Conservation (phyloP, 2,329 filamentous ascomycete species). For the Colletotrichum somersetense region DNA sequence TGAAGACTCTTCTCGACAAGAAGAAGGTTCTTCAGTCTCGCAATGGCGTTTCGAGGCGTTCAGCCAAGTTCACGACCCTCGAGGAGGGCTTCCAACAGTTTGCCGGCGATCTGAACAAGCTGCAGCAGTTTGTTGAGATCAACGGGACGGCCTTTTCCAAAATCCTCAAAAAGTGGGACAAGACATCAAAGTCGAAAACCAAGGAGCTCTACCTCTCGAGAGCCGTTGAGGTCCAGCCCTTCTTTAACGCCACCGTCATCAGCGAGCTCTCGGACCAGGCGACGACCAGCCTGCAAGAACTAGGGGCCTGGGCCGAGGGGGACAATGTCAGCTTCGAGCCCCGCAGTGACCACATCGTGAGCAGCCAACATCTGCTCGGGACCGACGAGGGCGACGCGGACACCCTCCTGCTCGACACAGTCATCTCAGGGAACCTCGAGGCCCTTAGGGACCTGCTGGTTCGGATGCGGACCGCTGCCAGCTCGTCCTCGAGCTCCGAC, state of each 20-base stretch:
- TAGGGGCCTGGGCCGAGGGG: slow-evolving; percentile 96
- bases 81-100: slow-evolving; percentile 99
- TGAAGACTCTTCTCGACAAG: slow-evolving; percentile 94
- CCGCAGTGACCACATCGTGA: slow-evolving; percentile 72
- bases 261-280: slow-evolving; percentile 97
- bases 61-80: slow-evolving; percentile 92
- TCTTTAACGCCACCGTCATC: slow-evolving; percentile 97
- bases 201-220: slow-evolving; percentile 97
- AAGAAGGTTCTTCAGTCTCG: slow-evolving; percentile 91
- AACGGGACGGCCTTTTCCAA: slow-evolving; percentile 99
- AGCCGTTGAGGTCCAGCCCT: slow-evolving; percentile 96
- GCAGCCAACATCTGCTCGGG: slow-evolving; percentile 73
- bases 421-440: slow-evolving; percentile 83
- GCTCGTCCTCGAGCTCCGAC: slow-evolving; percentile 66
- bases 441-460: slow-evolving; percentile 84
- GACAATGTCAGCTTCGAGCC: slow-evolving; percentile 88
- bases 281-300: slow-evolving; percentile 93
- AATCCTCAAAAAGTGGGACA: slow-evolving; percentile 99
- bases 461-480: slow-evolving; percentile 71
- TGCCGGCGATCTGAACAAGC: slow-evolving; percentile 94
- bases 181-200: slow-evolving; percentile 98
- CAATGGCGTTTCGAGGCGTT: slow-evolving; percentile 79
- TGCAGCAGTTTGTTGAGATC: slow-evolving; percentile 98
- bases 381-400: slow-evolving; percentile 93
- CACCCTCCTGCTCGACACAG: slow-evolving; percentile 87